These are phyloP conservation scores for Dianthus caryophyllus DNA, from an alignment of 148 eudicot species.

Conservation along the genomic window DNA sequence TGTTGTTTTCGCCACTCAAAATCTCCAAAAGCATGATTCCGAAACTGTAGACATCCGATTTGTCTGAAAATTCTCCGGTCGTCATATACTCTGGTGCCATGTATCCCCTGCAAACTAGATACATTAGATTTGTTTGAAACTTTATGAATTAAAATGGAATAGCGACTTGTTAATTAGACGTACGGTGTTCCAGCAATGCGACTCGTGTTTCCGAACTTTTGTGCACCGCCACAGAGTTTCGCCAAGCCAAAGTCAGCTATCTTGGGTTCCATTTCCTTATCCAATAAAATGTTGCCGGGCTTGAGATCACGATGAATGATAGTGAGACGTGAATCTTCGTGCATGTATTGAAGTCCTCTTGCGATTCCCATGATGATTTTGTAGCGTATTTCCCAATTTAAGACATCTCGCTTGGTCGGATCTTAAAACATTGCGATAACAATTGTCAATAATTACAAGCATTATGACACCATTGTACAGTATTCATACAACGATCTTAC, in stretches of 20 bases:
- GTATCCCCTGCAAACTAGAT: not conserved
- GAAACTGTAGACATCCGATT: constrained; percentile 11
- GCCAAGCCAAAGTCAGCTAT: constrained; percentile 15
- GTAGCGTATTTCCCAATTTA: constrained; percentile 14
- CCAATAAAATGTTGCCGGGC: constrained; percentile 6
- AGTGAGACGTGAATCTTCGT: constrained; percentile 17
- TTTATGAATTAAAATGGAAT: no score
- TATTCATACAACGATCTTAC: no score
- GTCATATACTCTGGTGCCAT: constrained; percentile 12
- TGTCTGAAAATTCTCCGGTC: constrained; percentile 8
- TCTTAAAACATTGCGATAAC: not conserved
- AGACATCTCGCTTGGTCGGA: not conserved
- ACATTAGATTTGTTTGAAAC: not conserved
- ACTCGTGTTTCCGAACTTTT: constrained; percentile 47
- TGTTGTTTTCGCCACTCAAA: not conserved
- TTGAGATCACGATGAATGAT: constrained; percentile 8
- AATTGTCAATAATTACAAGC: no score
- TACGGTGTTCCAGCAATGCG: constrained; percentile 10
- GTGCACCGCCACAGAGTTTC: constrained; percentile 3
- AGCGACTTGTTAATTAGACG: not conserved
- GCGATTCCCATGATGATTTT: constrained; percentile 10
- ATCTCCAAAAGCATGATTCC: constrained; percentile 13
- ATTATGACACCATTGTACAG: no score
- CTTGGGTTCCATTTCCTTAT: constrained; percentile 6
- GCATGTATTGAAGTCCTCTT: constrained; percentile 18